A percentile compares a stretch with the other conserved stretches of the same genome.
Evolutionary conservation across 148 eudicot genomes (phyloP).

Genomic region (Nepenthes gracilis): DNA sequence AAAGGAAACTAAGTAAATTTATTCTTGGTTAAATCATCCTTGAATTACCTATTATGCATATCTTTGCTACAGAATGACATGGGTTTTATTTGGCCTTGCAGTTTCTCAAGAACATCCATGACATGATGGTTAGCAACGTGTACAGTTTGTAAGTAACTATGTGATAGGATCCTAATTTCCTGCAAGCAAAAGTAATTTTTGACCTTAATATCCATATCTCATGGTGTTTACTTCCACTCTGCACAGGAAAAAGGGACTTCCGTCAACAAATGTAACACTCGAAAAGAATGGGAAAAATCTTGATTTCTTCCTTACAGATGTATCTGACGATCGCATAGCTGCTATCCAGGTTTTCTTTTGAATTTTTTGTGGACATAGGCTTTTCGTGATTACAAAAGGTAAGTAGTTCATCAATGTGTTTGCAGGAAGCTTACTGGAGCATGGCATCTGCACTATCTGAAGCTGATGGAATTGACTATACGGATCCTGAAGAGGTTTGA

Average conservation of each 20-base stretch:
- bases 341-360: slow-evolving; percentile 55
- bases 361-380: neutral
- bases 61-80: neutral
- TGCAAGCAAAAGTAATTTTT: neutral
- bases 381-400: neutral
- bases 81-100: slow-evolving; percentile 24
- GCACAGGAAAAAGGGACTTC: slow-evolving; percentile 29
- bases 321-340: slow-evolving; percentile 63
- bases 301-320: slow-evolving; percentile 61
- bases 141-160: slow-evolving; percentile 50
- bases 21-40: neutral
- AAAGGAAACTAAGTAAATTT: too few species aligned
- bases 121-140: slow-evolving; percentile 76
- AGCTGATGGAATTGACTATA: slow-evolving; percentile 94
- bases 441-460: slow-evolving; percentile 93
- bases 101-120: slow-evolving; percentile 78
- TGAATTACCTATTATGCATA: too few species aligned
- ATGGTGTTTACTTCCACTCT: slow-evolving; percentile 17
- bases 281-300: slow-evolving; percentile 86
- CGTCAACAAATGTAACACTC: slow-evolving; percentile 42
- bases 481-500: slow-evolving; percentile 90
- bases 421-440: slow-evolving; percentile 82
- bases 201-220: slow-evolving; percentile 5
- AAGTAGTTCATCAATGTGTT: neutral
- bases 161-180: neutral